Evolutionary conservation across 169 alveolate species (phyloP), one percentile per base, ranked within the genome.

Genomic region (Plasmodium coatneyi): DNA sequence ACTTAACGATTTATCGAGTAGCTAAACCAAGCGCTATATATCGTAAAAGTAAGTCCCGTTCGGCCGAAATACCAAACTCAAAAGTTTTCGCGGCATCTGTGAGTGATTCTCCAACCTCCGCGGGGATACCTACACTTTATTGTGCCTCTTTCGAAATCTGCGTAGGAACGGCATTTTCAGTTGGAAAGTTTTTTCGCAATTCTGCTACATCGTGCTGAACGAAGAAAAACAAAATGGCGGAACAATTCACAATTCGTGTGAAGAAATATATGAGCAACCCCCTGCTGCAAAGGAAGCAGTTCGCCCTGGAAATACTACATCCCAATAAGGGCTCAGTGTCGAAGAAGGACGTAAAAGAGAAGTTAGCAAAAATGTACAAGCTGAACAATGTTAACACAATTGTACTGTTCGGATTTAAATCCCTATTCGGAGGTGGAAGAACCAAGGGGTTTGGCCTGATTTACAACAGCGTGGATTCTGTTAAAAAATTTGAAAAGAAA

Each of bases 391-490:
- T 97, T 52, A 97, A 97, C 83, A 95, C 97, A 30, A 96, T 98
- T 83, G 97, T 97, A 70, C 95, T 98, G 41, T 98, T 97, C 91
- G 99, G 99, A 41, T 96, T 98, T 93, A 97, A 98, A 96, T 97
- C 99, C 30, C 97, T 97, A 80, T 98, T 98, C 95, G 99, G 99
- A 56, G 99, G 99, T 30, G 99, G 99, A 30, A 96, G 98, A 84
- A 96, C 99, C 81, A 96, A 98, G 19, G 99, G 99, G 14, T 98
- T 98, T 94, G 99, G 99, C 25, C 95, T 97, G 91, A 97, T 98
- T 96, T 98, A 98, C 84, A 99, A 98, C 96, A 96, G 95, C 92
- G 92, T 97, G 72, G 98, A 97, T 43, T 97, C 98, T 39, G 98
- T 97, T 32, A 97, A 97, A 96, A 95, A 96, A 54, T 98, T 97